These are phyloP conservation scores for Yarrowia sp. DNA, from an alignment of 805 yeast genomes.

Conservation along the genomic window DNA sequence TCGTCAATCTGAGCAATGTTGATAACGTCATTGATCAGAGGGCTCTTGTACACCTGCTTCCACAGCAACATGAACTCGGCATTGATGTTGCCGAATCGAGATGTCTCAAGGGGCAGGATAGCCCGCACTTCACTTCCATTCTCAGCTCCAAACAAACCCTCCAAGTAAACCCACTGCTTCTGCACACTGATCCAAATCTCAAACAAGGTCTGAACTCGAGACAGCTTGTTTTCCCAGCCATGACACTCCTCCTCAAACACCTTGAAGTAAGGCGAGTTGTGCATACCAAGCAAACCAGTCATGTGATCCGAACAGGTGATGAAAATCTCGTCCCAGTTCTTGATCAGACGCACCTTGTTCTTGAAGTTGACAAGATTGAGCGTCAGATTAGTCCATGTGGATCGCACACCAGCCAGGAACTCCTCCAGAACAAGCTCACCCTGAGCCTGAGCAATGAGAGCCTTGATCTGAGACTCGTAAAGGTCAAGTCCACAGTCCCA, in stretches of 20 bases:
- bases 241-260: slow-evolving; percentile 65
- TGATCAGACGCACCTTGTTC: slow-evolving; percentile 62
- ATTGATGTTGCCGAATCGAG: slow-evolving; percentile 68
- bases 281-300: slow-evolving; percentile 71
- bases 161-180: slow-evolving; percentile 84
- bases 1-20: slow-evolving; percentile 58
- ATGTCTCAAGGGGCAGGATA: slow-evolving; percentile 72
- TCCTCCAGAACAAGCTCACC: slow-evolving; percentile 73
- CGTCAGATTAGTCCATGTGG: slow-evolving; percentile 61
- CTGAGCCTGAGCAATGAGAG: slow-evolving; percentile 66
- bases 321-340: slow-evolving; percentile 70
- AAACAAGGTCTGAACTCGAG: slow-evolving; percentile 58
- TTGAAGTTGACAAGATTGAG: slow-evolving; percentile 64
- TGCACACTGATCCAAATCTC: slow-evolving; percentile 85
- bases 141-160: slow-evolving; percentile 68
- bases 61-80: slow-evolving; percentile 64
- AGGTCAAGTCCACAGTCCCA: slow-evolving; percentile 61
- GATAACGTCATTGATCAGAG: slow-evolving; percentile 62
- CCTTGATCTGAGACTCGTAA: slow-evolving; percentile 57
- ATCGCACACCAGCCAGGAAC: slow-evolving; percentile 58
- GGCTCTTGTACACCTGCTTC: slow-evolving; percentile 57
- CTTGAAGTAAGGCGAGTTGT: slow-evolving; percentile 65
- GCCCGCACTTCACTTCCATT: slow-evolving; percentile 62
- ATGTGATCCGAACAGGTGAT: slow-evolving; percentile 67
- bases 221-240: slow-evolving; percentile 64